A percentile compares a stretch with the other conserved stretches of the same genome.
phyloP scores from a whole-genome alignment of 768 basidiomycete genomes.

The Russula ochroleuca region DNA sequence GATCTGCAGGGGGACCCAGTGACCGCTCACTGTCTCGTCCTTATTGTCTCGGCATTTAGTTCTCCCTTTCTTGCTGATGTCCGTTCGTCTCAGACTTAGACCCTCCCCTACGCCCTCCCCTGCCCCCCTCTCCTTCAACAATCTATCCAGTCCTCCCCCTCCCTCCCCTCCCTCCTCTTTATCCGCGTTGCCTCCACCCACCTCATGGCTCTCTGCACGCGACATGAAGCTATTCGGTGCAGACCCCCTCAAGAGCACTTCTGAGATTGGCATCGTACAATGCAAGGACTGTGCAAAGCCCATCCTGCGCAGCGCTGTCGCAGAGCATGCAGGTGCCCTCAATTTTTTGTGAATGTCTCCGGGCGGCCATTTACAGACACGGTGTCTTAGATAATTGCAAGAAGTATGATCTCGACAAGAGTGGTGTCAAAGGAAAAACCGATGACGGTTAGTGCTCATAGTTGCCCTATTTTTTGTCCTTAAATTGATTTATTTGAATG shows the following conservation, averaged over 20 bases:
- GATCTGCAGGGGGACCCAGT: no score
- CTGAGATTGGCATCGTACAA: slow-evolving; percentile 60
- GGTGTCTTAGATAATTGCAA: slow-evolving; percentile 51
- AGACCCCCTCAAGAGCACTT: slow-evolving; percentile 54
- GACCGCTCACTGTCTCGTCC: no score
- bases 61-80: not conserved
- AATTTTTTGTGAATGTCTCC: not conserved
- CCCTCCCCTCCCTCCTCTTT: slow-evolving; percentile 35
- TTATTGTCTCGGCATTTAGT: not conserved
- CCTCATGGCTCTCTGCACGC: slow-evolving; percentile 76
- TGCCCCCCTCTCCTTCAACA: slow-evolving; percentile 61
- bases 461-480: not conserved
- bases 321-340: slow-evolving; percentile 68
- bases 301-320: slow-evolving; percentile 65
- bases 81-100: slow-evolving; percentile 44
- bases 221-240: slow-evolving; percentile 89
- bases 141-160: slow-evolving; percentile 34
- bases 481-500: slow-evolving; percentile 16
- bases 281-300: slow-evolving; percentile 84
- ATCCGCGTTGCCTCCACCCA: slow-evolving; percentile 55
- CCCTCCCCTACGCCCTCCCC: slow-evolving; percentile 32
- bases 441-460: slow-evolving; percentile 39
- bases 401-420: slow-evolving; percentile 54
- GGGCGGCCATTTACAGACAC: not conserved
- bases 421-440: slow-evolving; percentile 52